These are phyloP conservation scores for Calophaca sinica DNA, from an alignment of 306 rosid species.

Conservation along the genomic window DNA sequence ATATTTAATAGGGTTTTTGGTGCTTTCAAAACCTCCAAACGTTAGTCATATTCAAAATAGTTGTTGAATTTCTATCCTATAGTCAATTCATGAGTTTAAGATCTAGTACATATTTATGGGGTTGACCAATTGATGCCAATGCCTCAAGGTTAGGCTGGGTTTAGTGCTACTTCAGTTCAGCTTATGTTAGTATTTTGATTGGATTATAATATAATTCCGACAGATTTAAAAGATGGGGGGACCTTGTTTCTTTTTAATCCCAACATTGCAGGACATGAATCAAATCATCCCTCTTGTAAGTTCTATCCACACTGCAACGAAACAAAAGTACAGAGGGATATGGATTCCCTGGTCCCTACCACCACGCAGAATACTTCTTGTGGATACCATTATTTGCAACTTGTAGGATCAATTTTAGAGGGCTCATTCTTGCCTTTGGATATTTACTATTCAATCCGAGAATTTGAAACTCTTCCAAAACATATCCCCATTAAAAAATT, in stretches of 20 bases:
- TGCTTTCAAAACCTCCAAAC: conserved; percentile 34
- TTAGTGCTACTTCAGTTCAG: too few species aligned
- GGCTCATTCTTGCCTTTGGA: background rate
- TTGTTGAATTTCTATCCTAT: background rate
- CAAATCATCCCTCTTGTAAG: conserved; percentile 12
- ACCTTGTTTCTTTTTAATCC: conserved; percentile 16
- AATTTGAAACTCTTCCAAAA: background rate
- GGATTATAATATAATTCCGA: conserved; percentile 8
- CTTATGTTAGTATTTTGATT: background rate
- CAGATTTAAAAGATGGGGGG: conserved; percentile 10
- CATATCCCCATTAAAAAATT: background rate
- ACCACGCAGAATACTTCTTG: conserved; percentile 4
- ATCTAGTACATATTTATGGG: background rate
- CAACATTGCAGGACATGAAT: conserved; percentile 17
- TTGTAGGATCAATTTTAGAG: background rate
- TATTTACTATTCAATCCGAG: background rate
- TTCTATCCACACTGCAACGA: conserved; percentile 29
- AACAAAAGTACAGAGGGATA: conserved; percentile 32
- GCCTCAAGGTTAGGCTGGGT: background rate
- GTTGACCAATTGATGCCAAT: conserved; percentile 29
- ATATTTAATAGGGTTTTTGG: conserved; percentile 22
- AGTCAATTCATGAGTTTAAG: conserved; percentile 25
- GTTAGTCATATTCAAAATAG: conserved; percentile 36
- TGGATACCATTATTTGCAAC: conserved; percentile 39
- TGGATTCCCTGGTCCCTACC: conserved; percentile 31